Evolutionary conservation across 495 filamentous ascomycete genomes (phyloP).

Genomic region (Penicillium manginii): DNA sequence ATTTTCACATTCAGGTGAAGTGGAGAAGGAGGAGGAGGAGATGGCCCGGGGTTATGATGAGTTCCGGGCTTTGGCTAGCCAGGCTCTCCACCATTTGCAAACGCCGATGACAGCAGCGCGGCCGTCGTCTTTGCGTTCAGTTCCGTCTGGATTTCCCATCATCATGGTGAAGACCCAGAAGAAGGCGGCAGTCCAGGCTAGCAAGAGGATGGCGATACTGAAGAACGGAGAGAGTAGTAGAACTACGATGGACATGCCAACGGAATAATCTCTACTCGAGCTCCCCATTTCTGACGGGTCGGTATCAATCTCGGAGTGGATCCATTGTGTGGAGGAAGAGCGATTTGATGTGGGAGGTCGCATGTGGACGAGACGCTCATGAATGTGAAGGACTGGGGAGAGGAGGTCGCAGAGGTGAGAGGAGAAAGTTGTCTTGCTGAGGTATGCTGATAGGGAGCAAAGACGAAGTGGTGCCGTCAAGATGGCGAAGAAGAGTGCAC

Average conservation of each 20-base stretch:
- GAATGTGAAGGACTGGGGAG: slow-evolving; percentile 45
- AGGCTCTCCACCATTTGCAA: slow-evolving; percentile 64
- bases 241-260: slow-evolving; percentile 49
- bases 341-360: slow-evolving; percentile 30
- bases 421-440: slow-evolving; percentile 42
- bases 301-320: slow-evolving; percentile 32
- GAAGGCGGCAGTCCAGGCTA: slow-evolving; percentile 61
- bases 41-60: slow-evolving; percentile 13
- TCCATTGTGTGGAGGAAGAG: slow-evolving; percentile 40
- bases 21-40: not conserved
- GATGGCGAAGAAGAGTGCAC: slow-evolving; percentile 46
- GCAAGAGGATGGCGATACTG: slow-evolving; percentile 55
- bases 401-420: slow-evolving; percentile 46
- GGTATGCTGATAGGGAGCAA: slow-evolving; percentile 41
- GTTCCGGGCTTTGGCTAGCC: slow-evolving; percentile 50
- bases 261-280: slow-evolving; percentile 33
- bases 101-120: slow-evolving; percentile 62
- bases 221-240: slow-evolving; percentile 59
- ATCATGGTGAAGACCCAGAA: slow-evolving; percentile 68
- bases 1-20: not conserved
- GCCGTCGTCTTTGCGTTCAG: slow-evolving; percentile 64
- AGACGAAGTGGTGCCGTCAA: slow-evolving; percentile 47
- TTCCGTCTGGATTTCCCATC: slow-evolving; percentile 65
- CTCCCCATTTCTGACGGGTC: slow-evolving; percentile 22
- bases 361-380: slow-evolving; percentile 45